phyloP scores from a whole-genome alignment of 495 filamentous ascomycete species.

The Aspergillus haitiensis region DNA sequence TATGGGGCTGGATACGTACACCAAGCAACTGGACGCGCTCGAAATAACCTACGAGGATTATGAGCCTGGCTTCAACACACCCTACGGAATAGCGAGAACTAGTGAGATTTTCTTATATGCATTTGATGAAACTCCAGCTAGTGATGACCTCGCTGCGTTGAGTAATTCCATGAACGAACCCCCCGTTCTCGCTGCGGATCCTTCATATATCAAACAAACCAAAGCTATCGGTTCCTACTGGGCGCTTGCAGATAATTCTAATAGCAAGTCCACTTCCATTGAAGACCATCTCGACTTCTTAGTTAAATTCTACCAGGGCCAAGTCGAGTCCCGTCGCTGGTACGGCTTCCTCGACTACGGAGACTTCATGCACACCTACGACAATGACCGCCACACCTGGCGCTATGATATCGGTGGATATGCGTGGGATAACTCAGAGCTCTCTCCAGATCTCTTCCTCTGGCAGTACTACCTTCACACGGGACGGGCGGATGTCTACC shows the following conservation, averaged over 20 bases:
- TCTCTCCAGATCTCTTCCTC: conserved; percentile 52
- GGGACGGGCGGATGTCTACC: conserved; percentile 45
- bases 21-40: conserved; percentile 49
- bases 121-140: conserved; percentile 42
- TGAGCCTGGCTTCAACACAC: conserved; percentile 46
- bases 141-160: conserved; percentile 32
- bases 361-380: conserved; percentile 54
- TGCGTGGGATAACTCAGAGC: conserved; percentile 57
- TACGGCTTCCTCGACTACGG: conserved; percentile 56
- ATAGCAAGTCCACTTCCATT: conserved; percentile 26
- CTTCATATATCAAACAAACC: conserved; percentile 41
- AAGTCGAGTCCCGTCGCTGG: conserved; percentile 48
- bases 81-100: conserved; percentile 49
- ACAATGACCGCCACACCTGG: conserved; percentile 50
- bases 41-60: conserved; percentile 58
- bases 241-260: conserved; percentile 25
- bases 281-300: conserved; percentile 46
- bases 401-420: conserved; percentile 54
- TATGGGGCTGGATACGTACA: conserved; percentile 45
- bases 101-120: conserved; percentile 47
- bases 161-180: conserved; percentile 36
- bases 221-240: conserved; percentile 46
- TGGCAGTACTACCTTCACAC: conserved; percentile 55
- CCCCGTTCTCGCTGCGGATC: conserved; percentile 38
- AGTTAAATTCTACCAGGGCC: conserved; percentile 45